phyloP scores from a whole-genome alignment of 441 rosid species.

The Erysimum pusillum region DNA sequence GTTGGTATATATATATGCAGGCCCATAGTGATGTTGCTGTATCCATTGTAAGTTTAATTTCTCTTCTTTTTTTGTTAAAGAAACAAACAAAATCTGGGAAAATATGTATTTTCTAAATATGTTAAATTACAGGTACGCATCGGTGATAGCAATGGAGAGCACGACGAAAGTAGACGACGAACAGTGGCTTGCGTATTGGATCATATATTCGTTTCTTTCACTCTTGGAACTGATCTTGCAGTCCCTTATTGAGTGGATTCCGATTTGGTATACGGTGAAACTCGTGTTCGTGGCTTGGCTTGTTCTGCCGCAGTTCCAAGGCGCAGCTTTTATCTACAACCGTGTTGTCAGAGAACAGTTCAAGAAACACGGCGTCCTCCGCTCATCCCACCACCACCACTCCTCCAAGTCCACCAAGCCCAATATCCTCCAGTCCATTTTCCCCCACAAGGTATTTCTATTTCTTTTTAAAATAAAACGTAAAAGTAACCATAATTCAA shows the following conservation, averaged over 20 bases:
- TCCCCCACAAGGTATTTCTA: conserved; percentile 42
- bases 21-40: conserved; percentile 80
- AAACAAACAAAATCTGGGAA: not conserved
- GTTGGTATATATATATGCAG: conserved; percentile 49
- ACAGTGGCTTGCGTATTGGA: conserved; percentile 99
- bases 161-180: conserved; percentile 74
- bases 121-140: conserved; percentile 62
- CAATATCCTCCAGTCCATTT: conserved; percentile 54
- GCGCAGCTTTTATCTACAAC: conserved; percentile 87
- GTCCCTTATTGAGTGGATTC: conserved; percentile 78
- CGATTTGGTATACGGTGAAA: conserved; percentile 83
- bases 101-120: not conserved
- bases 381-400: conserved; percentile 18
- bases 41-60: conserved; percentile 71
- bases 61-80: not conserved
- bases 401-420: conserved; percentile 49
- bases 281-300: conserved; percentile 72
- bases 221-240: conserved; percentile 77
- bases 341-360: conserved; percentile 68
- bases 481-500: not conserved
- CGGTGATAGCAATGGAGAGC: conserved; percentile 85
- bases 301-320: conserved; percentile 82
- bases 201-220: conserved; percentile 79
- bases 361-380: conserved; percentile 48
- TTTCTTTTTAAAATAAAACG: not conserved